Percentiles rank a stretch among this genome's conserved stretches.
phyloP scores from a whole-genome alignment of 208 protist genomes.

The Leishmania mexicana region DNA sequence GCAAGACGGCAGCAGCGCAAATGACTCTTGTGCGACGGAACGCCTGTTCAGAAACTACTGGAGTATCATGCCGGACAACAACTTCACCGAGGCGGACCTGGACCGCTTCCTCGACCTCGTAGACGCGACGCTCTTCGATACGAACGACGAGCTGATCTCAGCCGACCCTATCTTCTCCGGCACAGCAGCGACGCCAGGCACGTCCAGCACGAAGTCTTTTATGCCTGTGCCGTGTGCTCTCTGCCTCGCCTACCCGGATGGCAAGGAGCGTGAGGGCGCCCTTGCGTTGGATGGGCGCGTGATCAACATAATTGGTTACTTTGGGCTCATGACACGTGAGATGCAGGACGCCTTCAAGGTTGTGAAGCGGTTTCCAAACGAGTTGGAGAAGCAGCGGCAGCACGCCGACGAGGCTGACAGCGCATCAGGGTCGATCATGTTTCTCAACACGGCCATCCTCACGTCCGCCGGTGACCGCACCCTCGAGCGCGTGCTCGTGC shows the following conservation, averaged over 20 bases:
- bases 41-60: slow-evolving; percentile 42
- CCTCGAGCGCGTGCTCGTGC: slow-evolving; percentile 77
- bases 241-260: slow-evolving; percentile 78
- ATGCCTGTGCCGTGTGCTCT: slow-evolving; percentile 78
- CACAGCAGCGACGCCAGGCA: not conserved
- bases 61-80: slow-evolving; percentile 55
- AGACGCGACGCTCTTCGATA: slow-evolving; percentile 56
- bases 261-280: slow-evolving; percentile 68
- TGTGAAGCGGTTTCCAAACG: slow-evolving; percentile 35
- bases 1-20: slow-evolving; percentile 7
- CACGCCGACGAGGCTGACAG: not conserved
- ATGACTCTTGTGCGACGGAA: not conserved
- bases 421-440: slow-evolving; percentile 17
- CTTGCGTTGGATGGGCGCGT: slow-evolving; percentile 65
- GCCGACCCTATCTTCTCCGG: slow-evolving; percentile 27
- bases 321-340: slow-evolving; percentile 65
- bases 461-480: slow-evolving; percentile 82
- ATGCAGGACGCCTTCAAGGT: slow-evolving; percentile 74
- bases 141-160: slow-evolving; percentile 59
- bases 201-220: slow-evolving; percentile 25
- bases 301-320: slow-evolving; percentile 87
- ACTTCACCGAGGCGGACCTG: slow-evolving; percentile 75
- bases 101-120: slow-evolving; percentile 74
- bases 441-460: slow-evolving; percentile 69
- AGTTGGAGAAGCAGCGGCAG: slow-evolving; percentile 9